phyloP scores from a whole-genome alignment of 352 stramenopile species.

The Globisporangium apiculatum region DNA sequence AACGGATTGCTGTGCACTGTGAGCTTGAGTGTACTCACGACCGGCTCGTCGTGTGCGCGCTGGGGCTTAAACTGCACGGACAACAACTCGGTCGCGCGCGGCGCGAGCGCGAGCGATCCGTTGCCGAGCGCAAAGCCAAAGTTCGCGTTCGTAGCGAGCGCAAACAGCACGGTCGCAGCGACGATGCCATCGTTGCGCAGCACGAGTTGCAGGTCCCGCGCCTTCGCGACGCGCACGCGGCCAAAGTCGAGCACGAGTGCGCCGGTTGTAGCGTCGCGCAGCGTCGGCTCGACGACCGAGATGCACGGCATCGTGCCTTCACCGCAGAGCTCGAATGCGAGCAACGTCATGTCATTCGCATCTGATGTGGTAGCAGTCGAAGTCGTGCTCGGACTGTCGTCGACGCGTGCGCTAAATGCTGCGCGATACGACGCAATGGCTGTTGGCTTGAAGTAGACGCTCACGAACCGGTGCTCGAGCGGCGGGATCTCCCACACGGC shows the following conservation, averaged over 20 bases:
- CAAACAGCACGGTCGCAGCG: conserved; percentile 88
- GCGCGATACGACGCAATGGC: conserved; percentile 83
- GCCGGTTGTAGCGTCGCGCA: conserved; percentile 45
- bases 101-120: conserved; percentile 65
- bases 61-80: conserved; percentile 79
- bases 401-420: conserved; percentile 77
- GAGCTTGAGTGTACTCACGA: conserved; percentile 56
- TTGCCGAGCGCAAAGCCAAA: conserved; percentile 71
- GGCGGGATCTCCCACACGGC: conserved; percentile 90
- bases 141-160: conserved; percentile 67
- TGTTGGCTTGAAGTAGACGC: conserved; percentile 89
- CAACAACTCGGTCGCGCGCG: conserved; percentile 53
- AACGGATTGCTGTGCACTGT: conserved; percentile 90
- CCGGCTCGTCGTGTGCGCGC: conserved; percentile 60
- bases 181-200: conserved; percentile 91
- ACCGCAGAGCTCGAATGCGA: conserved; percentile 88
- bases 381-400: conserved; percentile 46
- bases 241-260: conserved; percentile 78
- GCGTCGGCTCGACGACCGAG: conserved; percentile 76
- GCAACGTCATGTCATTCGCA: conserved; percentile 14
- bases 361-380: conserved; percentile 1
- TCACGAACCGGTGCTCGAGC: conserved; percentile 92
- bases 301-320: conserved; percentile 92
- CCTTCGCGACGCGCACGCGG: conserved; percentile 66
- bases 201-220: conserved; percentile 48